Evolutionary conservation across 2,329 filamentous ascomycete genomes (phyloP).

Genomic region (Alternaria dauci): DNA sequence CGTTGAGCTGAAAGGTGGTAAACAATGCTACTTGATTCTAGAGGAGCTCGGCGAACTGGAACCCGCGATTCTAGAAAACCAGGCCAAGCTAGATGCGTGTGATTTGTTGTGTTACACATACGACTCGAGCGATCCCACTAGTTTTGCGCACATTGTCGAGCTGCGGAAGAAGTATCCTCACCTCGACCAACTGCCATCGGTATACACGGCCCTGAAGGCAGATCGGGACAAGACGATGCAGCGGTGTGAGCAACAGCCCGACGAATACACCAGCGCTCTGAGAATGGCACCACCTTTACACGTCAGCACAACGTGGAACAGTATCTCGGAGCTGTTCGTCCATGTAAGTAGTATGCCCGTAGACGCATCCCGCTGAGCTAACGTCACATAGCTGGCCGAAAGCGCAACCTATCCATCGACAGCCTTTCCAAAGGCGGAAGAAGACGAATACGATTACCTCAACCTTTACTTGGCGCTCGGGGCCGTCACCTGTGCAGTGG

Average conservation of each 20-base stretch:
- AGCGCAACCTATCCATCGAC: constrained; percentile 88
- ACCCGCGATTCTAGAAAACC: constrained; percentile 91
- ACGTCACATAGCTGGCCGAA: constrained; percentile 72
- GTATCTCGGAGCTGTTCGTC: constrained; percentile 93
- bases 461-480: constrained; percentile 86
- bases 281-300: constrained; percentile 93
- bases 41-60: constrained; percentile 97
- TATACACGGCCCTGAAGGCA: constrained; percentile 94
- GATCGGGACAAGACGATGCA: constrained; percentile 98
- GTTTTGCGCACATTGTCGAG: constrained; percentile 88
- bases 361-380: constrained; percentile 18
- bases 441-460: constrained; percentile 80
- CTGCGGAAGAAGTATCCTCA: constrained; percentile 81
- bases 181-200: constrained; percentile 85
- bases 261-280: constrained; percentile 84
- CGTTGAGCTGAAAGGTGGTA: constrained; percentile 92
- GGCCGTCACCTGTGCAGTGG: constrained; percentile 68
- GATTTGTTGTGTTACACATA: constrained; percentile 96
- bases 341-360: constrained; percentile 56
- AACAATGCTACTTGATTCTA: constrained; percentile 95
- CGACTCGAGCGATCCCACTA: constrained; percentile 95
- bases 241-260: constrained; percentile 84
- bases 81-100: constrained; percentile 86
- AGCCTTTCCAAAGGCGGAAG: constrained; percentile 88
- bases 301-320: constrained; percentile 93